A percentile compares a stretch with the other conserved stretches of the same genome.
These are phyloP conservation scores for Kodamaea laetipori DNA, from an alignment of 805 yeast genomes.

Conservation along the genomic window DNA sequence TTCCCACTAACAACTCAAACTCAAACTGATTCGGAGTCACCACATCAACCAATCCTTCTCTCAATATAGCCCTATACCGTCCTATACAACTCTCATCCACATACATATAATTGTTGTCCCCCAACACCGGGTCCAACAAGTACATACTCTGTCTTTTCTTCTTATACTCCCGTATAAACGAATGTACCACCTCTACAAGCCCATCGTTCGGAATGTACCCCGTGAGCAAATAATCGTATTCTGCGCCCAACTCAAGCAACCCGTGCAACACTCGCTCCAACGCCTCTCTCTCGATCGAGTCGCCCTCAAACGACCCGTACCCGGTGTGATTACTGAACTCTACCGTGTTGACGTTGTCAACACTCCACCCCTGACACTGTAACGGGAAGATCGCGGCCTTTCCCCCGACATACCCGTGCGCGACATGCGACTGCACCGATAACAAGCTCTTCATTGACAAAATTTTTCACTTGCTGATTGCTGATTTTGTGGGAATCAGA, in stretches of 20 bases:
- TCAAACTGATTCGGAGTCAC: conserved; percentile 94
- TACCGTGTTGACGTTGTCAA: conserved; percentile 64
- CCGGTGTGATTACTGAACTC: conserved; percentile 74
- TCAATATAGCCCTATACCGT: conserved; percentile 49
- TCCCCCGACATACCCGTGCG: conserved; percentile 74
- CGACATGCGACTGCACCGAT: conserved; percentile 69
- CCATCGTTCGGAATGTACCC: conserved; percentile 68
- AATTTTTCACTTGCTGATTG: not conserved
- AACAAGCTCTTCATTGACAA: conserved; percentile 34
- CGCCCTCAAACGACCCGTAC: conserved; percentile 58
- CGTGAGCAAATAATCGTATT: conserved; percentile 52
- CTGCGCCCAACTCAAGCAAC: conserved; percentile 9
- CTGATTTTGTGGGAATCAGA: not conserved
- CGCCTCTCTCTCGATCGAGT: conserved; percentile 27
- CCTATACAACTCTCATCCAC: conserved; percentile 52
- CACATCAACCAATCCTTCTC: conserved; percentile 63
- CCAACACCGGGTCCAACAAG: conserved; percentile 79
- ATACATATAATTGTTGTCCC: conserved; percentile 72
- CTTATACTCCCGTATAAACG: conserved; percentile 41
- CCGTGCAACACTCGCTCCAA: conserved; percentile 13
- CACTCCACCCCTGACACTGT: conserved; percentile 68
- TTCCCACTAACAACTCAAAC: conserved; percentile 66
- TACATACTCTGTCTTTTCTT: conserved; percentile 41
- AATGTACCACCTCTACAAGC: conserved; percentile 39
- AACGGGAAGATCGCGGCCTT: conserved; percentile 67